Evolutionary conservation across 192 early-diverging fungal genomes (phyloP), one percentile per base, ranked within the genome.

Genomic region (Dissophora globulifera): DNA sequence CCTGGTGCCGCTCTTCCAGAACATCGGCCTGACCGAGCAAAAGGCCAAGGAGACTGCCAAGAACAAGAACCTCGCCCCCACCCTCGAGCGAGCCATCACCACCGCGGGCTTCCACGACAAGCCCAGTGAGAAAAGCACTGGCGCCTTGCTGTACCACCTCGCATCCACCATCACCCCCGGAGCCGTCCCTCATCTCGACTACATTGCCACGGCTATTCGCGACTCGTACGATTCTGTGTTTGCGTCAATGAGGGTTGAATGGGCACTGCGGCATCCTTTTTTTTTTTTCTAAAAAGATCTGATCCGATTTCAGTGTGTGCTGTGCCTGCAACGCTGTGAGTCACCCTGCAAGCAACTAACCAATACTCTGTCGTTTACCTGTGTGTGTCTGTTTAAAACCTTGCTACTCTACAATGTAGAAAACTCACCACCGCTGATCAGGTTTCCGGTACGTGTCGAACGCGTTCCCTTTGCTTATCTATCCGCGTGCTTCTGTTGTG

Each of bases 51-150:
- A 98, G 69, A 95, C 96, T 0, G 93, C 91, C 31, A 90, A 88
- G 55, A 99, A 99, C 86, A 99, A 98, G 81, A 98, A 98, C 81
- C 82, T 99, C 11, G 90, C 92, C 3, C 90, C 92, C 6, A 87
- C 84, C 22, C 85, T 99, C 31, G 84, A 88, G 57, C 69, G 56
- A 27, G 83, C 91, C n/a, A 92, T 97, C 53, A 63, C 79, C 33
- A 88, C 89, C 45, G 92, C 93, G 10, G 84, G 88, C 16, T 70
- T 83, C 53, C 62, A 65, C 20, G 56, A 79, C 27, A 75, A 64
- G 30, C 78, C 80, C 8, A 81, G 81, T 30, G 83, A 88, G 25
- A 87, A 91, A 64, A 56, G 80, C 4, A 79, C 72, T 25, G 94
- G 95, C 32, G 87, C 91, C 51, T 84, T 97, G 35, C 82, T 95